phyloP scores from a whole-genome alignment of 1,284 basidiomycete species.

The Boletus subluridellus region DNA sequence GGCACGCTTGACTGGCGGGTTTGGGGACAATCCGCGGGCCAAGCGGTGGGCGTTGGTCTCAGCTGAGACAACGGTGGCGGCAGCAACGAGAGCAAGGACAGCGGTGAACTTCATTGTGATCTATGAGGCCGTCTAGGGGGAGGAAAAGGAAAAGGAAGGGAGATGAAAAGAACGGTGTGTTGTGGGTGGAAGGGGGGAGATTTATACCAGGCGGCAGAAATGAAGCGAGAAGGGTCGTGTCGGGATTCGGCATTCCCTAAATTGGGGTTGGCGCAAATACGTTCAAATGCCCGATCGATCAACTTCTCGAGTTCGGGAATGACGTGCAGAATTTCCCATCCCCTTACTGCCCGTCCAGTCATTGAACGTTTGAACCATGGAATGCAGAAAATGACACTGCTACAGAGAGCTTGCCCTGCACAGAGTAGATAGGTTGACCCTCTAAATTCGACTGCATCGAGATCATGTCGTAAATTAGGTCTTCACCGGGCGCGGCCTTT shows the following conservation, averaged over 20 bases:
- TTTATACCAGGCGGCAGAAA: conserved; percentile 11
- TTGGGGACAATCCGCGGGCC: conserved; percentile 45
- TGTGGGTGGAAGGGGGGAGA: neutral
- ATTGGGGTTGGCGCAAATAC: neutral
- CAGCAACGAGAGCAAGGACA: conserved; percentile 36
- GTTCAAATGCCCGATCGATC: conserved; percentile 2
- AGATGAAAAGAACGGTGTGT: neutral
- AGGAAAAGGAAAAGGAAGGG: neutral
- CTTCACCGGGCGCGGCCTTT: neutral
- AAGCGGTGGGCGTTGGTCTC: conserved; percentile 52
- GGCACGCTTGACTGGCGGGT: conserved; percentile 30
- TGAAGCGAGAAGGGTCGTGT: conserved; percentile 15
- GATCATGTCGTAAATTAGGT: neutral
- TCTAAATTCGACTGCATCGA: neutral
- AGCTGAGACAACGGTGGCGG: conserved; percentile 34
- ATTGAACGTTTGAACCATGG: neutral
- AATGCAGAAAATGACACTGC: neutral
- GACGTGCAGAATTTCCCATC: neutral
- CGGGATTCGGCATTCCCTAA: conserved; percentile 15
- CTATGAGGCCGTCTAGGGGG: neutral
- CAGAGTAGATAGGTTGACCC: neutral
- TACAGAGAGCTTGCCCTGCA: neutral
- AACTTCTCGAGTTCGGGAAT: neutral
- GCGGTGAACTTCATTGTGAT: conserved; percentile 44
- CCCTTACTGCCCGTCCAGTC: neutral